Percentiles rank a stretch among this genome's conserved stretches.
phyloP scores from a whole-genome alignment of 148 eudicot genomes.

The Diospyros lotus region DNA sequence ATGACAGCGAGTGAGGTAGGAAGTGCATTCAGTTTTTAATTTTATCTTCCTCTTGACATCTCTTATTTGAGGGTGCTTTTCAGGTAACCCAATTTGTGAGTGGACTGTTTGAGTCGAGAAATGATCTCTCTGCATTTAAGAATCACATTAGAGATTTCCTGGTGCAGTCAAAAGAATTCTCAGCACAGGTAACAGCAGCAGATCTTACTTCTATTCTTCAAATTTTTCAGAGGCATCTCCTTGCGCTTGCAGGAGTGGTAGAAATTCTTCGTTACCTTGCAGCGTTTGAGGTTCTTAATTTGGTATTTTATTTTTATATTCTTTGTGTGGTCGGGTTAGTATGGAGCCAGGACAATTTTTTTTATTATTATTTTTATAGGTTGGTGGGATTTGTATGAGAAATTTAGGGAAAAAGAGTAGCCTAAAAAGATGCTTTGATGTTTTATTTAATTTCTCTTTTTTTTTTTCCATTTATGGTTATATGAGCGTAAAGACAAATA shows the following conservation, averaged over 20 bases:
- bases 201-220: background rate
- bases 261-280: background rate
- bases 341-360: no score
- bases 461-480: no score
- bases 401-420: no score
- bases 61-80: constrained; percentile 18
- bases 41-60: background rate
- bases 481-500: no score
- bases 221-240: background rate
- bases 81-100: constrained; percentile 89
- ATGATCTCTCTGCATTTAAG: constrained; percentile 76
- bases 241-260: no score
- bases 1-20: constrained; percentile 83
- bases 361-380: no score
- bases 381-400: no score
- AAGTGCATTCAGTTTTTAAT: background rate
- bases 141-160: constrained; percentile 94
- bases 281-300: background rate
- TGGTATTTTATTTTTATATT: background rate
- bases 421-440: no score
- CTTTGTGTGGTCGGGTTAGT: background rate
- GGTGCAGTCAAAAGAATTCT: constrained; percentile 94
- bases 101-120: constrained; percentile 78
- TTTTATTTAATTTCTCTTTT: no score
- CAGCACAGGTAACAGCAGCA: constrained; percentile 67